phyloP scores from a whole-genome alignment of 208 protist species.

The Leishmania tropica region DNA sequence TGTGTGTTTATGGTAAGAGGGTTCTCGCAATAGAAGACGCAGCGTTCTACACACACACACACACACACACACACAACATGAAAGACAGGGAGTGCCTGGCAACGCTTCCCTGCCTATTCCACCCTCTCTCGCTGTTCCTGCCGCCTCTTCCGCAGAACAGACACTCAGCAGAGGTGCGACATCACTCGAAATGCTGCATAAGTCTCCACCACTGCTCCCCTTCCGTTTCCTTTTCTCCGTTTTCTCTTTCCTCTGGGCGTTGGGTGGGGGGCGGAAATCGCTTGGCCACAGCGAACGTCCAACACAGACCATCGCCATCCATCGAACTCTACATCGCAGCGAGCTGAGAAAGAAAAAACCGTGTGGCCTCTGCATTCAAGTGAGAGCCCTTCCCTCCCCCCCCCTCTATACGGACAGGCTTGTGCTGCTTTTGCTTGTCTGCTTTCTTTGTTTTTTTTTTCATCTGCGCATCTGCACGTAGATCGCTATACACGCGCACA shows the following conservation, averaged over 20 bases:
- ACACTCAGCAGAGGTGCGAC: background rate
- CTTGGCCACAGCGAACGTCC: background rate
- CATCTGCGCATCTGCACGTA: background rate
- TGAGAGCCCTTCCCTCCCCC: background rate
- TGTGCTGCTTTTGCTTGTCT: background rate
- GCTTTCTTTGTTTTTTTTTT: background rate
- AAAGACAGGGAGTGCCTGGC: background rate
- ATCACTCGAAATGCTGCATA: background rate
- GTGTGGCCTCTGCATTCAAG: background rate
- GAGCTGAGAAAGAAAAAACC: background rate
- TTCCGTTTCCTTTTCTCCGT: background rate
- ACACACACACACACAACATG: background rate
- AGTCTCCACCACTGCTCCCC: background rate
- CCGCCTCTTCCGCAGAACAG: background rate
- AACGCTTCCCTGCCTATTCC: background rate
- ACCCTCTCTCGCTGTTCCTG: background rate
- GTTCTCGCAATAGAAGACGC: background rate
- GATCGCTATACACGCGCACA: background rate
- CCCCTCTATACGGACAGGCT: background rate
- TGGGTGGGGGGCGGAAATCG: background rate
- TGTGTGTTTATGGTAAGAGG: background rate
- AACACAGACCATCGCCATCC: background rate
- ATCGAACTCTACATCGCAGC: background rate
- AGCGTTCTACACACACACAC: conserved; percentile 1
- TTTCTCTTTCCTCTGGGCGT: background rate